A percentile compares a stretch with the other conserved stretches of the same genome.
Conservation (phyloP, 1,284 basidiomycete species). For the Clitocybe nebularis region DNA sequence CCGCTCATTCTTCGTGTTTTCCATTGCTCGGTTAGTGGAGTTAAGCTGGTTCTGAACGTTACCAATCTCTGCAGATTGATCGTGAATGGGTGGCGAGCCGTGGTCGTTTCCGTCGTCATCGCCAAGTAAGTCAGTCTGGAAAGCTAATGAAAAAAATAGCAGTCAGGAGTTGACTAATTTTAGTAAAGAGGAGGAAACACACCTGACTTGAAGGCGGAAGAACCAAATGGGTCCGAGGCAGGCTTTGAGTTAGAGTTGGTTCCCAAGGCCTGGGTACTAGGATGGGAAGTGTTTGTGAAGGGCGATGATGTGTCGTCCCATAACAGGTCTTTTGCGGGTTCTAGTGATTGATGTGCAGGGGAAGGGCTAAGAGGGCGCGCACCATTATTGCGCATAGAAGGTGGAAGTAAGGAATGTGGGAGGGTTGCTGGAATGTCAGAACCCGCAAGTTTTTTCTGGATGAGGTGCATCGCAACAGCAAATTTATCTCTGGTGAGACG, state of each 20-base stretch:
- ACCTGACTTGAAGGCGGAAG: conserved; percentile 24
- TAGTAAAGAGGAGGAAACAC: conserved; percentile 21
- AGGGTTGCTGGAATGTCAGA: conserved; percentile 74
- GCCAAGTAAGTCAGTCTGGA: conserved; percentile 55
- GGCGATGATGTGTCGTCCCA: conserved; percentile 66
- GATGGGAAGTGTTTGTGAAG: conserved; percentile 40
- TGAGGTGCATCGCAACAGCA: conserved; percentile 94
- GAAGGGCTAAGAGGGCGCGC: conserved; percentile 34
- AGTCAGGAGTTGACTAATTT: conserved; percentile 13
- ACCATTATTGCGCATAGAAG: conserved; percentile 56
- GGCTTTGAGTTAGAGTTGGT: conserved; percentile 20
- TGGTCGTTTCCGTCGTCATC: conserved; percentile 64
- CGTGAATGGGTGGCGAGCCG: conserved; percentile 51
- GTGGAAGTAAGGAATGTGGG: conserved; percentile 78
- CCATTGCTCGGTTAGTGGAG: conserved; percentile 73
- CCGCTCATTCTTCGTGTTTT: conserved; percentile 58
- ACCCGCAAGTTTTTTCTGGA: conserved; percentile 86
- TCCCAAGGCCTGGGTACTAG: conserved; percentile 15
- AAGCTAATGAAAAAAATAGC: conserved; percentile 25
- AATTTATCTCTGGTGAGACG: conserved; percentile 90
- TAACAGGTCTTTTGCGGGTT: conserved; percentile 37
- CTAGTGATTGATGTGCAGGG: conserved; percentile 28
- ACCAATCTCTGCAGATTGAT: conserved; percentile 78
- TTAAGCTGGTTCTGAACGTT: conserved; percentile 81
- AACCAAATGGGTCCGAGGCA: conserved; percentile 41